Evolutionary conservation across 2,329 filamentous ascomycete genomes (phyloP), one percentile per base, ranked within the genome.

Genomic region (Teratosphaeriaceae sp.): DNA sequence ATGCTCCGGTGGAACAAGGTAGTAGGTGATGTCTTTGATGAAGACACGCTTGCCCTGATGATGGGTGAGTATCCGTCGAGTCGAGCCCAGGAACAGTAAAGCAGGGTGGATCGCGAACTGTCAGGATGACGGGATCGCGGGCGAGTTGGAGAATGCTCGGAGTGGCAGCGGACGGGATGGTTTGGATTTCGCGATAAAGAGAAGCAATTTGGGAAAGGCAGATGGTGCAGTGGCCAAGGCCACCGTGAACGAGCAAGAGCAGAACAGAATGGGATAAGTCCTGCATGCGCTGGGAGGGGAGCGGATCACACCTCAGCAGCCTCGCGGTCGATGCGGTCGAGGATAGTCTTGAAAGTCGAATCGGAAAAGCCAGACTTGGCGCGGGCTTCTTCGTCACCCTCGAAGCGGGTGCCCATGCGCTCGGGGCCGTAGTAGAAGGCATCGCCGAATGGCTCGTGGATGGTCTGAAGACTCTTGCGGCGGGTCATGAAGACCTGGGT

Each of bases 1-100:
- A 36, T 75, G 73, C 50, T 84, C 71, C 3, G 87, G 86, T 4
- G 88, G 85, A 51, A 94, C 74, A 52, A 96, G 74, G 65, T 97
- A 97, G 67, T 96, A 84, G 43, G 85, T 83, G 71, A 97, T 98
- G 65, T 97, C 92, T 67, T 98, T 98, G 76, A 98, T 92, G 71
- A 97, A 96, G 57, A 94, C 72, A 55, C 90, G 85, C 72, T 94
- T 95, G 58, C 82, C 85, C 85, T 94, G 55, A 49, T 31, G 9
- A 43, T 18, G 21, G n/a, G 41, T 53, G 47, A 49, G 53, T 39
- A 24, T 38, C 19, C 31, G 35, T 16, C 21, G 22, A 18, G 35
- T 13, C 35, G 22, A 23, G 35, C 27, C 27, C 15, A 16, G 31
- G 15, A 5, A 8, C 4, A 5, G 9, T 35, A n/a, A n/a, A n/a